Conservation (phyloP, 768 basidiomycete genomes). For the Tricholoma sp. region DNA sequence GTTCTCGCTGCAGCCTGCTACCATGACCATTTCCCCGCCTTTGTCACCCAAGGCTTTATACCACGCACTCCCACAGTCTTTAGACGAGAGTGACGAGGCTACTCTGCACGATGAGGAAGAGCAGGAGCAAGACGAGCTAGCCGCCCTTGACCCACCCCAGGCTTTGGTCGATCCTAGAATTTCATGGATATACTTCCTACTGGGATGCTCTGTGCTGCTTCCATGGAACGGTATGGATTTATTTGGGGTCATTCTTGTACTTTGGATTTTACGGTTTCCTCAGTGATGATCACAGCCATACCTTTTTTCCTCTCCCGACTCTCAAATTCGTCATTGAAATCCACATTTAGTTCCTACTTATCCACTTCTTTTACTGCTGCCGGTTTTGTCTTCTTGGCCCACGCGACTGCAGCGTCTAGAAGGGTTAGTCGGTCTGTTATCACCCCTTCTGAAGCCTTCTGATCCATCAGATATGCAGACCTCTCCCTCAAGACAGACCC, state of each 20-base stretch:
- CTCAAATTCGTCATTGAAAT: conserved; percentile 47
- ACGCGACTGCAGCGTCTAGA: conserved; percentile 67
- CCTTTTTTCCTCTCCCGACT: conserved; percentile 77
- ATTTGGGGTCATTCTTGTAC: not conserved
- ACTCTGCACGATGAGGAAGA: conserved; percentile 21
- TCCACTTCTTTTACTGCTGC: conserved; percentile 57
- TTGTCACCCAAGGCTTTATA: conserved; percentile 35
- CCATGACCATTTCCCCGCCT: conserved; percentile 22
- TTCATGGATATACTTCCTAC: conserved; percentile 56
- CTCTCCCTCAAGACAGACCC: conserved; percentile 54
- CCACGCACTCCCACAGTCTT: conserved; percentile 38
- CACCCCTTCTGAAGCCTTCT: not conserved
- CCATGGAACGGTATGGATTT: conserved; percentile 80
- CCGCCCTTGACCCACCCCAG: conserved; percentile 18
- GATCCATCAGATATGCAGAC: conserved; percentile 34
- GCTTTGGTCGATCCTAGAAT: conserved; percentile 38
- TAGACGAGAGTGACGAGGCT: conserved; percentile 23
- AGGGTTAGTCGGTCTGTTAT: conserved; percentile 38
- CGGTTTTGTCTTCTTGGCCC: conserved; percentile 67
- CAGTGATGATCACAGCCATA: conserved; percentile 83
- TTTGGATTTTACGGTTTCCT: not conserved
- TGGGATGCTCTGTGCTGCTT: conserved; percentile 66
- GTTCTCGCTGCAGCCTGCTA: not conserved
- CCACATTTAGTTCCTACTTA: conserved; percentile 63
- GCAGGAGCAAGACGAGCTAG: conserved; percentile 14